Evolutionary conservation across 768 basidiomycete genomes (phyloP).

Genomic region (Sistotremastrum suecicum): DNA sequence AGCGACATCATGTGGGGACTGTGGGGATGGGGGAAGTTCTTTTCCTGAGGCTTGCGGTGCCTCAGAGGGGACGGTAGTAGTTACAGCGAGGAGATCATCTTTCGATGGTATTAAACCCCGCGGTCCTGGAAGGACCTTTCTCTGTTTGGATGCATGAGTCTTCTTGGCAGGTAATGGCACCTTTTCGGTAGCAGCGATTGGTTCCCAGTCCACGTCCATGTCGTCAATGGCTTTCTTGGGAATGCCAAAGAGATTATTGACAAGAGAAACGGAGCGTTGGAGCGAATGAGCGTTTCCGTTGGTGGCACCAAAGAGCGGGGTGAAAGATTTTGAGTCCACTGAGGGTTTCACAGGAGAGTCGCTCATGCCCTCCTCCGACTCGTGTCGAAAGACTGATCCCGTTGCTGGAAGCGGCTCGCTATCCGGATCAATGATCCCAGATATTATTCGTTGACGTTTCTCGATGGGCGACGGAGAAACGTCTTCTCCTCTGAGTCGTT

Average conservation of each 20-base stretch:
- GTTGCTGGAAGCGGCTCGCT: slow-evolving; percentile 23
- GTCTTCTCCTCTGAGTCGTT: slow-evolving; percentile 68
- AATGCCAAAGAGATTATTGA: neutral
- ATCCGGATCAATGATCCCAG: slow-evolving; percentile 20
- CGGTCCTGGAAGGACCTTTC: slow-evolving; percentile 3
- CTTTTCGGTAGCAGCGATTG: slow-evolving; percentile 6
- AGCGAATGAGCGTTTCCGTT: neutral
- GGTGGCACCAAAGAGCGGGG: slow-evolving; percentile 39
- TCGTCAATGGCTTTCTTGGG: neutral
- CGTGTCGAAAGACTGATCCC: slow-evolving; percentile 15
- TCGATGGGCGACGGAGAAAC: slow-evolving; percentile 71
- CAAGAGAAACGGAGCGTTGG: neutral
- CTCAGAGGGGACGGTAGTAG: neutral
- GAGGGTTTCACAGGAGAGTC: slow-evolving; percentile 60
- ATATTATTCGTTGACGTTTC: slow-evolving; percentile 46
- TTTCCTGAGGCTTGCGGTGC: slow-evolving; percentile 24
- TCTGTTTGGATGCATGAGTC: slow-evolving; percentile 5
- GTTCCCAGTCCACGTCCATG: slow-evolving; percentile 4
- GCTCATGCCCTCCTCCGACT: slow-evolving; percentile 34
- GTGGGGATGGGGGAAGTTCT: slow-evolving; percentile 6
- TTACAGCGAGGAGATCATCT: slow-evolving; percentile 5
- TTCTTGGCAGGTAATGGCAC: slow-evolving; percentile 11
- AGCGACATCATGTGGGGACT: slow-evolving; percentile 5
- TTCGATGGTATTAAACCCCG: slow-evolving; percentile 7
- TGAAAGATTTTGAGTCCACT: slow-evolving; percentile 45